These are phyloP conservation scores for Suillus lakei DNA, from an alignment of 768 basidiomycete species.

Conservation along the genomic window DNA sequence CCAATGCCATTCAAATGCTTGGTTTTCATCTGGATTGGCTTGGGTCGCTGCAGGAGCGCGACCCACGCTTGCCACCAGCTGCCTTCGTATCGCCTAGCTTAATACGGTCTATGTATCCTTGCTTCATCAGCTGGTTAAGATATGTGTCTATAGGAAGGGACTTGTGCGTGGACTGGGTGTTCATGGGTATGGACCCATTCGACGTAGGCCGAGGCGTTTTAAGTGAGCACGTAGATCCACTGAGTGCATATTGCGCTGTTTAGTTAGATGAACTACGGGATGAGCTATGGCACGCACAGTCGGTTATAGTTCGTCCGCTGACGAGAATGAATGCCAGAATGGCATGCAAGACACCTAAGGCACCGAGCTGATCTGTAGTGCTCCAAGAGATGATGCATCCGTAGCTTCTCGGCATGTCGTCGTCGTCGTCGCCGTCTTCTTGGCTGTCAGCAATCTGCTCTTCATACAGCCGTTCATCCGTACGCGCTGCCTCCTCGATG, in stretches of 20 bases:
- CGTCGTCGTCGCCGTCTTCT: slow-evolving; percentile 50
- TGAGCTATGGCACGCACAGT: slow-evolving; percentile 52
- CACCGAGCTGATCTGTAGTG: slow-evolving; percentile 64
- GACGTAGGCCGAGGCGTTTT: slow-evolving; percentile 69
- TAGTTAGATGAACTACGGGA: neutral
- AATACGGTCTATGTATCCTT: slow-evolving; percentile 79
- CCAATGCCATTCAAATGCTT: slow-evolving; percentile 82
- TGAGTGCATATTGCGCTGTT: slow-evolving; percentile 32
- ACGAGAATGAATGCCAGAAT: slow-evolving; percentile 87
- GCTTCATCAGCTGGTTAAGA: slow-evolving; percentile 64
- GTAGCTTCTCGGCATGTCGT: slow-evolving; percentile 54
- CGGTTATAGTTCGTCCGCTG: slow-evolving; percentile 72
- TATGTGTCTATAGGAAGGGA: slow-evolving; percentile 65
- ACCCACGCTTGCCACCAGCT: slow-evolving; percentile 55
- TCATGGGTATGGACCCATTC: slow-evolving; percentile 53
- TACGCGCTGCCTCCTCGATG: slow-evolving; percentile 62
- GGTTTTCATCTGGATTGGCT: slow-evolving; percentile 35
- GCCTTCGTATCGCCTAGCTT: slow-evolving; percentile 53
- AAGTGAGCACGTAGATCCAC: slow-evolving; percentile 76
- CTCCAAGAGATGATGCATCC: slow-evolving; percentile 82
- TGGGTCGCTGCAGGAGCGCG: slow-evolving; percentile 50
- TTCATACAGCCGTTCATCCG: slow-evolving; percentile 48
- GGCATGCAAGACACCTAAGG: slow-evolving; percentile 78
- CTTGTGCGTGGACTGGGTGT: slow-evolving; percentile 52
- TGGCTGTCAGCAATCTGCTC: slow-evolving; percentile 57